Evolutionary conservation across 179 eudicot species (phyloP).

Genomic region (Drosera spatulata): DNA sequence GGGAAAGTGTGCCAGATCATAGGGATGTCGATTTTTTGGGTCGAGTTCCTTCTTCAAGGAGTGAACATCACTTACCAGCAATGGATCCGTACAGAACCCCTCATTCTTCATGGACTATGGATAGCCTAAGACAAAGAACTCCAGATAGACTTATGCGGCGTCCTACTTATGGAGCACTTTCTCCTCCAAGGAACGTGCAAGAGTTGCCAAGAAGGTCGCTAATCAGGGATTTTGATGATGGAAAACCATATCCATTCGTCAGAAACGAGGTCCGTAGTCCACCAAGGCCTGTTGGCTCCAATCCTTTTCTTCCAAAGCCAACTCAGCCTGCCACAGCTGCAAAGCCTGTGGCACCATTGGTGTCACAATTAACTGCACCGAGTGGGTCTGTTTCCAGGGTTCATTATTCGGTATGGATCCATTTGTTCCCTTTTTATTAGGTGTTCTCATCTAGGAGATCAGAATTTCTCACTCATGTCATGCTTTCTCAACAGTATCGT

Average conservation of each 20-base stretch:
- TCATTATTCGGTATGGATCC: constrained; percentile 33
- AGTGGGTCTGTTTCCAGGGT: constrained; percentile 32
- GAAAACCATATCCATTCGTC: constrained; percentile 27
- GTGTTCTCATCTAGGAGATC: too few species aligned
- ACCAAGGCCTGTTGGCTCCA: constrained; percentile 35
- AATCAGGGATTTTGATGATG: constrained; percentile 49
- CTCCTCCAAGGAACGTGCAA: constrained; percentile 46
- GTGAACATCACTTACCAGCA: constrained; percentile 22
- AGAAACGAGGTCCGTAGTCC: constrained; percentile 37
- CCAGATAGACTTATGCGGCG: constrained; percentile 29
- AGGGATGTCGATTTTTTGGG: constrained; percentile 19
- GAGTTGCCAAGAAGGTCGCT: constrained; percentile 36
- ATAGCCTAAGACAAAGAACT: constrained; percentile 49
- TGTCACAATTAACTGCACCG: constrained; percentile 29
- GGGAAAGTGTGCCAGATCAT: constrained; percentile 13
- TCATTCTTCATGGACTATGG: constrained; percentile 54
- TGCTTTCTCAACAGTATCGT: too few species aligned
- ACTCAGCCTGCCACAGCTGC: constrained; percentile 27
- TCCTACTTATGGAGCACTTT: constrained; percentile 34
- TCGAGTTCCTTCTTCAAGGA: constrained; percentile 32
- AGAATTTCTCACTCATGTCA: too few species aligned
- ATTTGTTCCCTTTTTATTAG: too few species aligned
- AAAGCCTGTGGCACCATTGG: constrained; percentile 33
- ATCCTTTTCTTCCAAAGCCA: constrained; percentile 29
- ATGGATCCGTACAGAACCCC: constrained; percentile 27